A percentile compares a stretch with the other conserved stretches of the same genome.
These are phyloP conservation scores for Fusarium bulbicola DNA, from an alignment of 2,329 filamentous ascomycete genomes.

Conservation along the genomic window DNA sequence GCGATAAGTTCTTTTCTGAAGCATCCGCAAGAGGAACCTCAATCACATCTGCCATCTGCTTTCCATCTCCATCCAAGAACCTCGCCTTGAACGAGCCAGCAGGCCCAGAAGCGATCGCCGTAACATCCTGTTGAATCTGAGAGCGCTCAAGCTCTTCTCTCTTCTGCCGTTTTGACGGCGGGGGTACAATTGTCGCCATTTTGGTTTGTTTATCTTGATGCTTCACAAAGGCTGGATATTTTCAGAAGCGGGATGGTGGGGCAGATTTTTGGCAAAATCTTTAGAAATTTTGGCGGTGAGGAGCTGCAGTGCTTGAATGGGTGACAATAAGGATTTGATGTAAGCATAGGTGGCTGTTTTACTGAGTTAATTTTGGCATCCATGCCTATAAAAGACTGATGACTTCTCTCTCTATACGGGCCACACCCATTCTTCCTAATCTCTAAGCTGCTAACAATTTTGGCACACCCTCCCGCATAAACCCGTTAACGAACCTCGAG, in stretches of 20 bases:
- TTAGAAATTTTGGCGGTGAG: conserved; percentile 46
- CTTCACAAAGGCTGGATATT: conserved; percentile 13
- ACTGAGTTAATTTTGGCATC: background rate
- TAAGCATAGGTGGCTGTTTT: background rate
- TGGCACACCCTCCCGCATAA: conserved; percentile 14
- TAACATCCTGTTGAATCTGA: conserved; percentile 78
- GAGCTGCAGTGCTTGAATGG: conserved; percentile 12
- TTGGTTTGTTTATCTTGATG: conserved; percentile 7
- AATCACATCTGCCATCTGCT: conserved; percentile 75
- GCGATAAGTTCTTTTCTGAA: conserved; percentile 86
- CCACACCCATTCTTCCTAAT: background rate
- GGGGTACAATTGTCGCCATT: conserved; percentile 86
- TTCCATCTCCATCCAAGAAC: conserved; percentile 82
- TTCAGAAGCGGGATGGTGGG: conserved; percentile 38
- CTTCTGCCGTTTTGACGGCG: conserved; percentile 87
- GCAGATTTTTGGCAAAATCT: conserved; percentile 45
- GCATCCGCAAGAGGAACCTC: conserved; percentile 85
- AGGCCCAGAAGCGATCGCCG: conserved; percentile 68
- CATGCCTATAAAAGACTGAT: background rate
- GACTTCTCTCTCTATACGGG: background rate
- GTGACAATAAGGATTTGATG: background rate
- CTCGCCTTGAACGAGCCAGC: conserved; percentile 84
- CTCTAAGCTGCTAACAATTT: conserved; percentile 29
- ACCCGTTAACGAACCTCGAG: conserved; percentile 17
- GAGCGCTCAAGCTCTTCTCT: conserved; percentile 77